Evolutionary conservation across 225 moss, liverwort and hornwort species (phyloP).

Genomic region (Takakia lepidozioides): DNA sequence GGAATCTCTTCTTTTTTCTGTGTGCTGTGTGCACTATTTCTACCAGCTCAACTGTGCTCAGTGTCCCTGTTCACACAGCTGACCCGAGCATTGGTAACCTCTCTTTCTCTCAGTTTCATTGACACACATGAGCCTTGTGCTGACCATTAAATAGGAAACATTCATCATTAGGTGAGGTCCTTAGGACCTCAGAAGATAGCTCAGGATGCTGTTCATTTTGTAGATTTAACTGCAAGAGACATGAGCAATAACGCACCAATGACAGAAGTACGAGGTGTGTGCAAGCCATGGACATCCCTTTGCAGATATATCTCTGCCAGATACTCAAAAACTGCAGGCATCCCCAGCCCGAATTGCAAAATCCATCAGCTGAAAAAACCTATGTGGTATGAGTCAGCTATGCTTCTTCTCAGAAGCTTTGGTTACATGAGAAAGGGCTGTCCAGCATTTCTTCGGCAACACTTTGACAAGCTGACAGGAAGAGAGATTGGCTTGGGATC

Average conservation of each 20-base stretch:
- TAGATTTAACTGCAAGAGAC: background rate
- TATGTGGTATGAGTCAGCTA: too few relatives aligned
- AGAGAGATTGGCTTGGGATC: too few relatives aligned
- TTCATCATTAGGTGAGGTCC: background rate
- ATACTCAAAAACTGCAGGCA: slow-evolving; percentile 92
- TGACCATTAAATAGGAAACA: background rate
- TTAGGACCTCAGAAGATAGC: too few relatives aligned
- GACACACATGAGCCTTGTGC: background rate
- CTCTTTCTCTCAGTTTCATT: background rate
- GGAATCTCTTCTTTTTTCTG: background rate
- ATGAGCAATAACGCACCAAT: slow-evolving; percentile 15
- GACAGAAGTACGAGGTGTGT: slow-evolving; percentile 21
- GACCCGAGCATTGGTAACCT: background rate
- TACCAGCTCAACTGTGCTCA: background rate
- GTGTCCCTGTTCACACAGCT: background rate
- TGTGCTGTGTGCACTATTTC: background rate
- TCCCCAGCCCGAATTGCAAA: background rate
- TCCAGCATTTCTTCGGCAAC: background rate
- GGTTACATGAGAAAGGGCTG: too few relatives aligned
- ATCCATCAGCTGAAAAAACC: too few relatives aligned
- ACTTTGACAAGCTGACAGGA: background rate
- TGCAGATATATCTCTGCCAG: slow-evolving; percentile 75
- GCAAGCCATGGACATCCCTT: slow-evolving; percentile 34
- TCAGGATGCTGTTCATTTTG: background rate
- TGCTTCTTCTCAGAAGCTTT: too few relatives aligned